Conservation (phyloP, 805 yeast species). For the Starmera pachycereana region DNA sequence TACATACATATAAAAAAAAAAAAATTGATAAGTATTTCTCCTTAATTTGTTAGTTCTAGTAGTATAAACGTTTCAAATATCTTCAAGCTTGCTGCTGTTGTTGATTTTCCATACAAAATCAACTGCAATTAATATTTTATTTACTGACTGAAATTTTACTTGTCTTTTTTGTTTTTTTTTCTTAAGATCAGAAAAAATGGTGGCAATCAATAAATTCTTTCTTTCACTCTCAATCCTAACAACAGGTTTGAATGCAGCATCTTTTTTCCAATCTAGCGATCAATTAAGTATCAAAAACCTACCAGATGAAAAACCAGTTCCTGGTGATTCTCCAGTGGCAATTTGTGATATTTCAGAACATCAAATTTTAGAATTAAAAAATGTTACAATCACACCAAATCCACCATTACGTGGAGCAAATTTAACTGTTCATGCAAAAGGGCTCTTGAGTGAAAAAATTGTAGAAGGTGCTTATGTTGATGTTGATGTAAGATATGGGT, state of each 20-base stretch:
- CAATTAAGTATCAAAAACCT: constrained; percentile 14
- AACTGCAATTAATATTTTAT: no score
- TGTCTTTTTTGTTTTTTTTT: no score
- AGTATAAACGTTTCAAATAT: no score
- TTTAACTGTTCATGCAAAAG: constrained; percentile 70
- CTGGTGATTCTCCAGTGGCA: constrained; percentile 82
- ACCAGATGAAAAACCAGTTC: constrained; percentile 56
- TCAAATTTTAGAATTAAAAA: constrained; percentile 55
- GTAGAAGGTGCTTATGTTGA: constrained; percentile 90
- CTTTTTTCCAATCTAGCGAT: constrained; percentile 12
- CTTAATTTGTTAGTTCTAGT: no score
- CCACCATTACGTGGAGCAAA: constrained; percentile 86
- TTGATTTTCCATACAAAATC: no score
- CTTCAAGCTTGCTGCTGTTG: no score
- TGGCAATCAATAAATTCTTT: not conserved
- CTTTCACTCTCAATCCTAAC: not conserved
- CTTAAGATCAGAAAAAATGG: not conserved
- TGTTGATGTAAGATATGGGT: constrained; percentile 87
- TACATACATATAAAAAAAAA: no score
- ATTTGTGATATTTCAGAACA: constrained; percentile 58
- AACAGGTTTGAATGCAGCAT: constrained; percentile 3
- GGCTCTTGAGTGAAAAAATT: constrained; percentile 43
- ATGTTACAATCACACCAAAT: constrained; percentile 62
- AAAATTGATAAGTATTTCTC: no score
- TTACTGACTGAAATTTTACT: no score